A percentile compares a stretch with the other conserved stretches of the same genome.
Conservation (phyloP, 116 monocot species). For the Iris pallida region DNA sequence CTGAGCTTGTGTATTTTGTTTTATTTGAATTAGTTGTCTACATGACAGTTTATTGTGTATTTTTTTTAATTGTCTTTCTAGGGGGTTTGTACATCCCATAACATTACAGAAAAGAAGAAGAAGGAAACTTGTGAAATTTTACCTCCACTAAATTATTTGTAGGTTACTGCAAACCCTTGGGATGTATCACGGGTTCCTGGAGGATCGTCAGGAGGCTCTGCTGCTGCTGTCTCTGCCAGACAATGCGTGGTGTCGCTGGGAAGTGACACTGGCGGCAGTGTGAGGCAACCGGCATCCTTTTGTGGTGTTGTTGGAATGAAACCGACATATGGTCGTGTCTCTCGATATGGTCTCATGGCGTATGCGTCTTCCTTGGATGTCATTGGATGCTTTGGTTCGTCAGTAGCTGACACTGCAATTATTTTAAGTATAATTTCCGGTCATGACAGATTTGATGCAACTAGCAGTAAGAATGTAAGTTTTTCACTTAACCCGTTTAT, state of each 20-base stretch:
- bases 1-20: too few species aligned
- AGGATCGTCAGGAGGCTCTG: slow-evolving; percentile 97
- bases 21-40: too few species aligned
- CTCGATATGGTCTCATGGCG: slow-evolving; percentile 91
- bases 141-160: too few species aligned
- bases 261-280: slow-evolving; percentile 97
- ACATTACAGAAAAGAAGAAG: too few species aligned
- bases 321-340: slow-evolving; percentile 95
- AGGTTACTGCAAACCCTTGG: slow-evolving; percentile 98
- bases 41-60: too few species aligned
- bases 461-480: slow-evolving; percentile 79
- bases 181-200: slow-evolving; percentile 87
- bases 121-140: too few species aligned
- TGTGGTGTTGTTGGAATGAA: slow-evolving; percentile 97
- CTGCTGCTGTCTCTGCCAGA: slow-evolving; percentile 88
- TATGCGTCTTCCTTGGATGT: slow-evolving; percentile 98
- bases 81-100: too few species aligned
- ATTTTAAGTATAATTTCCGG: slow-evolving; percentile 78
- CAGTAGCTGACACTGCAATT: slow-evolving; percentile 69
- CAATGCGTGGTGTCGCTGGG: slow-evolving; percentile 89
- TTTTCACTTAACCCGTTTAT: too few species aligned
- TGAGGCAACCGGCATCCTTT: slow-evolving; percentile 97
- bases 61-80: too few species aligned
- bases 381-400: slow-evolving; percentile 84
- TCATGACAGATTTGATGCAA: slow-evolving; percentile 82